Conservation (phyloP, 805 yeast species). For the Candida koratica region DNA sequence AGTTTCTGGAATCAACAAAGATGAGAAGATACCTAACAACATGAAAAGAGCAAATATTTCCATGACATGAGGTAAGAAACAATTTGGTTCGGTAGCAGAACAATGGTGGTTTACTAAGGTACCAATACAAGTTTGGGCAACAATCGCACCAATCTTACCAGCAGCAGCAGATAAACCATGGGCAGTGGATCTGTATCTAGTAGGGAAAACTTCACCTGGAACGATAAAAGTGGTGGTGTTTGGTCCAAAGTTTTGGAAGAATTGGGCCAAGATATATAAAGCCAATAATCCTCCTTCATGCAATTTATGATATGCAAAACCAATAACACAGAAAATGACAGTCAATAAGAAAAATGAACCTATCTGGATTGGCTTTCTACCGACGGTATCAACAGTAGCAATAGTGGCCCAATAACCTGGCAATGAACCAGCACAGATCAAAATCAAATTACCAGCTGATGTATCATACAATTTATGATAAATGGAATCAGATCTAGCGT, state of each 20-base stretch:
- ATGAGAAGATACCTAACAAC: slow-evolving; percentile 68
- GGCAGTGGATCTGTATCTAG: slow-evolving; percentile 92
- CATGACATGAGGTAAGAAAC: slow-evolving; percentile 91
- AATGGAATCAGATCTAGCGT: slow-evolving; percentile 65
- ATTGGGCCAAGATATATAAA: slow-evolving; percentile 74
- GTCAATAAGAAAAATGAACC: slow-evolving; percentile 73
- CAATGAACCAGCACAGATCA: slow-evolving; percentile 90
- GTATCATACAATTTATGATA: slow-evolving; percentile 68
- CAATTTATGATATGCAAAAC: slow-evolving; percentile 76
- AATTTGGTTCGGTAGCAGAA: slow-evolving; percentile 53
- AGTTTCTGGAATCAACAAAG: slow-evolving; percentile 81
- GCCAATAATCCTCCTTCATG: slow-evolving; percentile 73
- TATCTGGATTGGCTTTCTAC: slow-evolving; percentile 81
- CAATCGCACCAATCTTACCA: slow-evolving; percentile 90
- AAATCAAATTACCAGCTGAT: slow-evolving; percentile 89
- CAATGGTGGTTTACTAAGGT: slow-evolving; percentile 78
- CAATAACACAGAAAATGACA: slow-evolving; percentile 69
- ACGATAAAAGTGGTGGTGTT: slow-evolving; percentile 86
- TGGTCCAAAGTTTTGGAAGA: slow-evolving; percentile 91
- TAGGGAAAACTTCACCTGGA: slow-evolving; percentile 92
- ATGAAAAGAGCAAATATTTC: slow-evolving; percentile 89
- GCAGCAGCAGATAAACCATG: slow-evolving; percentile 92
- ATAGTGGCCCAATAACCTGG: slow-evolving; percentile 91
- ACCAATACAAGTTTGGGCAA: slow-evolving; percentile 86
- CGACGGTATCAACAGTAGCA: slow-evolving; percentile 74